Conservation (phyloP, 129 eudicot species). For the Calendula officinalis region DNA sequence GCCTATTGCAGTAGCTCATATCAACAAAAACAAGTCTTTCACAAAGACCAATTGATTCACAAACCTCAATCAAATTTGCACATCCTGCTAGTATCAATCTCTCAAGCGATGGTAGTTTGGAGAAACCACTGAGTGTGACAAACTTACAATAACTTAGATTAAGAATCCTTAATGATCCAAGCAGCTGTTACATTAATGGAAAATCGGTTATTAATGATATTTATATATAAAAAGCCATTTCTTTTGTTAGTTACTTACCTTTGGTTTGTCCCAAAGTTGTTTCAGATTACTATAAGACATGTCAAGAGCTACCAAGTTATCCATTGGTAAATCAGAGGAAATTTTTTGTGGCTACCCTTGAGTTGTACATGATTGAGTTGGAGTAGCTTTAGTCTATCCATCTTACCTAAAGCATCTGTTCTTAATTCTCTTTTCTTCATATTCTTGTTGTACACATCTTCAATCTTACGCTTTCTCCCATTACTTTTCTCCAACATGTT, state of each 20-base stretch:
- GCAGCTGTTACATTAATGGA: constrained; percentile 16
- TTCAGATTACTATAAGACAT: constrained; percentile 24
- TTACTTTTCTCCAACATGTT: not conserved
- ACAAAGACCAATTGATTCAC: constrained; percentile 20
- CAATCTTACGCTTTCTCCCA: no score
- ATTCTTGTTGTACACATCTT: no score
- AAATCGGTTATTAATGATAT: no score
- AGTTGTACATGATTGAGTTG: constrained; percentile 19
- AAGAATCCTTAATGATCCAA: constrained; percentile 24
- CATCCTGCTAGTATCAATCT: constrained; percentile 11
- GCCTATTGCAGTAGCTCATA: constrained; percentile 12
- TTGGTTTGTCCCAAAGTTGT: constrained; percentile 12
- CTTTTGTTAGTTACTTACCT: not conserved
- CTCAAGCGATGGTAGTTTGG: constrained; percentile 14
- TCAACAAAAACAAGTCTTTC: constrained; percentile 15
- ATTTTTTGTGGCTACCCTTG: constrained; percentile 3
- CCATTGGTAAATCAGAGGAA: constrained; percentile 24
- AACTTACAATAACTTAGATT: constrained; percentile 14
- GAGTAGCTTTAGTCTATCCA: constrained; percentile 18
- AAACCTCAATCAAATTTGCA: constrained; percentile 2
- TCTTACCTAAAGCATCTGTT: constrained; percentile 17
- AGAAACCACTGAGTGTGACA: constrained; percentile 7
- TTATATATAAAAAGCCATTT: no score
- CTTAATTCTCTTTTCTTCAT: not conserved
- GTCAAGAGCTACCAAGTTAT: constrained; percentile 20